Percentiles rank a stretch among this genome's conserved stretches.
Conservation (phyloP, 2,329 filamentous ascomycete species). For the Nannizzia gypsea region DNA sequence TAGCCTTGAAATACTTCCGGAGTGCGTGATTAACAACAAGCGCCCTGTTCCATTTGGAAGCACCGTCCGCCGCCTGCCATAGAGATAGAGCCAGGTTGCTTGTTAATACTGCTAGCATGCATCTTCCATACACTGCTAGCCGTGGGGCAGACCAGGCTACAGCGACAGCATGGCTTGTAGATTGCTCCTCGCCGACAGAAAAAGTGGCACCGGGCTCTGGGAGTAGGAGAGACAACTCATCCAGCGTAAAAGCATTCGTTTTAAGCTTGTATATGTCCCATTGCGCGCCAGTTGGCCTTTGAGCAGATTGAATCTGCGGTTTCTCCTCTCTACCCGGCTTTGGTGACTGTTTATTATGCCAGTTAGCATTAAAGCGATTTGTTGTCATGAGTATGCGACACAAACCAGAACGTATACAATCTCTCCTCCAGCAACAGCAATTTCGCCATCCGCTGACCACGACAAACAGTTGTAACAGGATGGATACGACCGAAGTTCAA, state of each 20-base stretch:
- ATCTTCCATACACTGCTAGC: slow-evolving; percentile 42
- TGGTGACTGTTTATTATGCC: slow-evolving; percentile 16
- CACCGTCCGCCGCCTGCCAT: slow-evolving; percentile 41
- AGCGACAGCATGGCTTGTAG: slow-evolving; percentile 37
- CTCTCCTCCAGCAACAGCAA: slow-evolving; percentile 47
- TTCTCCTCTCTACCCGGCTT: not conserved
- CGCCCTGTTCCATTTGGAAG: slow-evolving; percentile 41
- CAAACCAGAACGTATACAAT: slow-evolving; percentile 41
- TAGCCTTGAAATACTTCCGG: slow-evolving; percentile 27
- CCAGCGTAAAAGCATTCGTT: slow-evolving; percentile 41
- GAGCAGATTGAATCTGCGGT: not conserved
- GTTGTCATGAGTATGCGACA: not conserved
- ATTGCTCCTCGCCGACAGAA: slow-evolving; percentile 50
- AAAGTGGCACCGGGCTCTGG: slow-evolving; percentile 38
- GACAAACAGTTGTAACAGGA: slow-evolving; percentile 42
- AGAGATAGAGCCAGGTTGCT: slow-evolving; percentile 46
- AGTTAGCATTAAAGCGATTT: slow-evolving; percentile 20
- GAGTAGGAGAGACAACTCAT: slow-evolving; percentile 39
- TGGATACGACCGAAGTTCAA: slow-evolving; percentile 38
- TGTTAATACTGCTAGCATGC: slow-evolving; percentile 44
- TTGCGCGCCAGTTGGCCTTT: slow-evolving; percentile 13
- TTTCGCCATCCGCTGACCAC: slow-evolving; percentile 48
- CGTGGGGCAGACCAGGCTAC: slow-evolving; percentile 48
- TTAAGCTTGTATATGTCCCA: slow-evolving; percentile 35
- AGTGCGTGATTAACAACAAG: slow-evolving; percentile 43